Base-by-base conservation (phyloP, 2,329 filamentous ascomycete genomes). In the Aspergillus calidoustus region DNA sequence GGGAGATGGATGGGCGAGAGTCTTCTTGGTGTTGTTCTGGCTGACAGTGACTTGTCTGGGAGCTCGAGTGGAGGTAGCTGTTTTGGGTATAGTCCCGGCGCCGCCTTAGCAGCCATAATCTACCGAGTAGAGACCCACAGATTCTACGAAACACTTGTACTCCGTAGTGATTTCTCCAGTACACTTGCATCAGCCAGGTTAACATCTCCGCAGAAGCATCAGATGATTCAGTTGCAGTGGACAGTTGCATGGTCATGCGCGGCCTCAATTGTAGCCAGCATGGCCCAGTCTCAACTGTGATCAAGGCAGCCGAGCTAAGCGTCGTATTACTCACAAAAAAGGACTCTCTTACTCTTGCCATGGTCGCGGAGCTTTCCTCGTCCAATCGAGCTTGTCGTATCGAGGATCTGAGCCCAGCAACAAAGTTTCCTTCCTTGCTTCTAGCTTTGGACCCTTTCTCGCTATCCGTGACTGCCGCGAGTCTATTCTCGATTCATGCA, bases 291-390 rank as follows among this genome's bases (percentile, higher is more conserved):
- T 41, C 15, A 15, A 17, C 47, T 28, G 11, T 6, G 23, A 54
- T 13, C 17, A 34, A 44, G 28, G 23, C 25, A 49, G 52, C 51
- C 46, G 53, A 49, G 46, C 34, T 50, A 55, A 49, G 52, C 51
- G 34, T 54, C 57, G 22, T 59, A 54, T 59, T 59, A 59, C 57
- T 49, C 41, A 59, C 23, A 28, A 23, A 57, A 51, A 23, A n/a
- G 38, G 38, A 23, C 23, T 23, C 15, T 13, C 28, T 58, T 34
- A 52, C 47, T 52, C 19, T 31, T 22, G 31, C 17, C 22, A 25
- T 38, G 3, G 19, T 46, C 55, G 34, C 56, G 56, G 55, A 46
- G 25, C 41, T 34, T 53, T 59, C 22, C 38, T 59, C 48, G 55
- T 38, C 56, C 56, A 59, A 59, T 59, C 19, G 34, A 22, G 38